Evolutionary conservation across 805 yeast genomes (phyloP).

Genomic region (Saturnispora halmiae): DNA sequence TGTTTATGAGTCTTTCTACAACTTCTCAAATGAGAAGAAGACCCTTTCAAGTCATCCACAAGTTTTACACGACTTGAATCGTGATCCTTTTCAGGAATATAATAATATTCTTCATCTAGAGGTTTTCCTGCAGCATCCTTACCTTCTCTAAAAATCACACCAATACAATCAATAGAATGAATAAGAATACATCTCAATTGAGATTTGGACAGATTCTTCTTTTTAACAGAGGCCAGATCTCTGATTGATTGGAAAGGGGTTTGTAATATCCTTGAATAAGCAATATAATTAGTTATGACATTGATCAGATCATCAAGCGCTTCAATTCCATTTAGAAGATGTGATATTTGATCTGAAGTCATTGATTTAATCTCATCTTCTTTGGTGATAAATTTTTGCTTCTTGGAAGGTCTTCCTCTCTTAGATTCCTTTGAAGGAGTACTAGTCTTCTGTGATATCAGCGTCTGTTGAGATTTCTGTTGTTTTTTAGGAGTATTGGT

Average conservation of each 20-base stretch:
- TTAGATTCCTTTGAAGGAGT: background rate
- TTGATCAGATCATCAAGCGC: constrained; percentile 48
- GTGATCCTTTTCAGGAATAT: constrained; percentile 71
- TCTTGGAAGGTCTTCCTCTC: constrained; percentile 7
- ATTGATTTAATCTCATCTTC: constrained; percentile 15
- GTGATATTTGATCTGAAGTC: constrained; percentile 22
- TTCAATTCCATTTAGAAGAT: constrained; percentile 27
- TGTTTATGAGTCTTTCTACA: constrained; percentile 94
- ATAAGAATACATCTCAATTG: constrained; percentile 39
- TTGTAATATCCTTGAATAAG: constrained; percentile 80
- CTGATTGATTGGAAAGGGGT: constrained; percentile 68
- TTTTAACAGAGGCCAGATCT: constrained; percentile 48
- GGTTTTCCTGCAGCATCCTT: constrained; percentile 96
- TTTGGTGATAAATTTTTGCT: constrained; percentile 8
- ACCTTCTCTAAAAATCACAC: constrained; percentile 82
- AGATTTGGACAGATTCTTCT: constrained; percentile 36
- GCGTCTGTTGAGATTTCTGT: too few species aligned
- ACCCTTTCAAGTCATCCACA: constrained; percentile 72
- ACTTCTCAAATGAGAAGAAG: constrained; percentile 62
- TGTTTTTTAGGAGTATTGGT: too few species aligned
- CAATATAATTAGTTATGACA: constrained; percentile 72
- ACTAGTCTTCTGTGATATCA: background rate
- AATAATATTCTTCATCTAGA: constrained; percentile 88
- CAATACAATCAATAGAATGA: constrained; percentile 51
- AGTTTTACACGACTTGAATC: constrained; percentile 60